Conservation (phyloP, 2,329 filamentous ascomycete species). For the Alternaria ethzedia region DNA sequence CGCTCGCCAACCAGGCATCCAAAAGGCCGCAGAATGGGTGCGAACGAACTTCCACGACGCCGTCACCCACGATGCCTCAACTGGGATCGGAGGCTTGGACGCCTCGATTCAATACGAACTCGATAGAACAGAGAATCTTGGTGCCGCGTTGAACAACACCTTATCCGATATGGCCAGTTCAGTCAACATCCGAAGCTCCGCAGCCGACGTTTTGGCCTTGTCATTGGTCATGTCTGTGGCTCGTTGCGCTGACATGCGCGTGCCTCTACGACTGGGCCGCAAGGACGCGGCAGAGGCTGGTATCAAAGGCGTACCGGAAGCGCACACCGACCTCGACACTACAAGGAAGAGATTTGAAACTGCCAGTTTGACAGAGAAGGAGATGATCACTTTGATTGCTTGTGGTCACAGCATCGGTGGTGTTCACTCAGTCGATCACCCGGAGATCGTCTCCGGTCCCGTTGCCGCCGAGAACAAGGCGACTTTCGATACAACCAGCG, state of each 20-base stretch:
- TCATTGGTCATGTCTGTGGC: constrained; percentile 39
- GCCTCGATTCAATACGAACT: constrained; percentile 46
- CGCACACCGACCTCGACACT: constrained; percentile 40
- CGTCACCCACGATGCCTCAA: constrained; percentile 34
- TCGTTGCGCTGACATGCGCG: constrained; percentile 35
- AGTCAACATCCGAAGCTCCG: constrained; percentile 25
- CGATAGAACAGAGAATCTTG: constrained; percentile 35
- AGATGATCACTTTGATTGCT: constrained; percentile 39
- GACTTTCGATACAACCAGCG: constrained; percentile 33
- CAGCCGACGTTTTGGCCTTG: constrained; percentile 44
- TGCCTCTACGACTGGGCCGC: constrained; percentile 41
- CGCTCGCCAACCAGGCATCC: constrained; percentile 21
- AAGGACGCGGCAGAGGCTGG: constrained; percentile 42
- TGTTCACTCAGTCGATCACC: constrained; percentile 41
- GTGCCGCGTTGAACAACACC: constrained; percentile 43
- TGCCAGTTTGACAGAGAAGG: constrained; percentile 36
- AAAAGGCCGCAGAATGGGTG: constrained; percentile 37
- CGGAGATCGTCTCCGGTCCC: constrained; percentile 36
- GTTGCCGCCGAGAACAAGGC: constrained; percentile 29
- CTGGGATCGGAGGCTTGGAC: constrained; percentile 43
- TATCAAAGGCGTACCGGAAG: constrained; percentile 39
- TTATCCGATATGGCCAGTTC: constrained; percentile 36
- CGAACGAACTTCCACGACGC: constrained; percentile 47
- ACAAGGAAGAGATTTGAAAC: constrained; percentile 37
- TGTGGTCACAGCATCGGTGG: constrained; percentile 47